Percentiles rank a stretch among this genome's conserved stretches.
These are phyloP conservation scores for Lenwebbia sp. DNA, from an alignment of 345 rosid genomes.

Conservation along the genomic window DNA sequence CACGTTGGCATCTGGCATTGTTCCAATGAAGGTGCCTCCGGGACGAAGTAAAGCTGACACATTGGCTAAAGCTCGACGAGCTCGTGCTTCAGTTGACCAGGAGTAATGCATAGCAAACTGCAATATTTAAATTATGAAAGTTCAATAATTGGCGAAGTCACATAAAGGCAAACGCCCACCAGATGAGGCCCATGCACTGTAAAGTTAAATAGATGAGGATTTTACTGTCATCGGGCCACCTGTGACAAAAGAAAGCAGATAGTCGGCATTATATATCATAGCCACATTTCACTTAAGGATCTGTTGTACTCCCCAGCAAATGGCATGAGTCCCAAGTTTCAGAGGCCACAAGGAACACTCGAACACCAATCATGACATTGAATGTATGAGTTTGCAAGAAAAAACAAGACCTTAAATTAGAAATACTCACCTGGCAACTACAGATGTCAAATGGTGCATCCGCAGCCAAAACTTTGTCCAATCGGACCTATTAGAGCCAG, in stretches of 20 bases:
- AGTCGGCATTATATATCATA: background rate
- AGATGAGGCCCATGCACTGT: background rate
- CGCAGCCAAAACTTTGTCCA: conserved; percentile 81
- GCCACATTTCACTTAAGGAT: background rate
- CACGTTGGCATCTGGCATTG: conserved; percentile 99
- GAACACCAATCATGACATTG: background rate
- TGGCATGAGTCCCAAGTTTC: background rate
- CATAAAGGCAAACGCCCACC: background rate
- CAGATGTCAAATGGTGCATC: conserved; percentile 95
- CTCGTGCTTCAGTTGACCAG: conserved; percentile 92
- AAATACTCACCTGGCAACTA: conserved; percentile 81
- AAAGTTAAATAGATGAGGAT: background rate
- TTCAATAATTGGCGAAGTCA: background rate
- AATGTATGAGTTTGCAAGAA: background rate
- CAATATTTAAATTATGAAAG: conserved; percentile 8
- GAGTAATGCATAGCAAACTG: conserved; percentile 98
- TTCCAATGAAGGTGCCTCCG: conserved; percentile 85
- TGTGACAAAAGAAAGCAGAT: background rate
- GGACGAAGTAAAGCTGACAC: conserved; percentile 94
- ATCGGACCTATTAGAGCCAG: conserved; percentile 43
- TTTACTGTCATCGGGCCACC: background rate
- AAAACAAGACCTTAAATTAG: background rate
- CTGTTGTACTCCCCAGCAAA: background rate
- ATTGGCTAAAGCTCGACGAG: conserved; percentile 87
- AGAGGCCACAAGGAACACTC: background rate